Percentiles rank a stretch among this genome's conserved stretches.
phyloP scores from a whole-genome alignment of 2,329 filamentous ascomycete genomes.

The Dryadomyces sulphureus region DNA sequence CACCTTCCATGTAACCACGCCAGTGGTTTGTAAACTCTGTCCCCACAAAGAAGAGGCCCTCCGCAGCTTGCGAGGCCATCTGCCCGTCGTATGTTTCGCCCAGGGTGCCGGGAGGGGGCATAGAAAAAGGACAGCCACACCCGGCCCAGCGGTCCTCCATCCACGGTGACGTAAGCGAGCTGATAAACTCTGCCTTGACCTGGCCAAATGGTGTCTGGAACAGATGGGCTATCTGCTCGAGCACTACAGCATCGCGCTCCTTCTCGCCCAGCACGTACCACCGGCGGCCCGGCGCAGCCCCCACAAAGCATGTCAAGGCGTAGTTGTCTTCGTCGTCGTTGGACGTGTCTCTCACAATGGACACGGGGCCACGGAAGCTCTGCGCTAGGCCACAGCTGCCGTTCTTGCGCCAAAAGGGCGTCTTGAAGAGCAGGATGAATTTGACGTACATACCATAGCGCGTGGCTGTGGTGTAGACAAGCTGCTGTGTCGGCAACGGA shows the following conservation, averaged over 20 bases:
- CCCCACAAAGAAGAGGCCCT: conserved; percentile 30
- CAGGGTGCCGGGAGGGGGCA: neutral
- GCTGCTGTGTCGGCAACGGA: neutral
- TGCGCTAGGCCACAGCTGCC: neutral
- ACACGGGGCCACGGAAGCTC: neutral
- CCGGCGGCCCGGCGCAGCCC: neutral
- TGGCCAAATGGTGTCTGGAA: neutral
- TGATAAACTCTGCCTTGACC: neutral
- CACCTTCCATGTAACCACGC: conserved; percentile 45
- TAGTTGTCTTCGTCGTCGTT: neutral
- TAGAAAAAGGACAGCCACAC: neutral
- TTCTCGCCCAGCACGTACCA: neutral
- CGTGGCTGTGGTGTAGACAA: neutral
- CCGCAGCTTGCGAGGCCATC: conserved; percentile 9
- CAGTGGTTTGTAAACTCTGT: conserved; percentile 36
- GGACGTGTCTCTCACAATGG: neutral
- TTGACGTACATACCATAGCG: neutral
- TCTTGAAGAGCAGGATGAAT: neutral
- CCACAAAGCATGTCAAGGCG: neutral
- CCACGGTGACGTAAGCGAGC: neutral
- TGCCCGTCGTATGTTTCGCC: neutral
- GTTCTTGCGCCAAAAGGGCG: neutral
- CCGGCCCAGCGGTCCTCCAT: neutral
- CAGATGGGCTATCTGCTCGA: neutral
- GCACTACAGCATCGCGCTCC: neutral